Percentiles rank a stretch among this genome's conserved stretches.
phyloP scores from a whole-genome alignment of 495 filamentous ascomycete species.

The Aspergillus sclerotiicarbonarius region DNA sequence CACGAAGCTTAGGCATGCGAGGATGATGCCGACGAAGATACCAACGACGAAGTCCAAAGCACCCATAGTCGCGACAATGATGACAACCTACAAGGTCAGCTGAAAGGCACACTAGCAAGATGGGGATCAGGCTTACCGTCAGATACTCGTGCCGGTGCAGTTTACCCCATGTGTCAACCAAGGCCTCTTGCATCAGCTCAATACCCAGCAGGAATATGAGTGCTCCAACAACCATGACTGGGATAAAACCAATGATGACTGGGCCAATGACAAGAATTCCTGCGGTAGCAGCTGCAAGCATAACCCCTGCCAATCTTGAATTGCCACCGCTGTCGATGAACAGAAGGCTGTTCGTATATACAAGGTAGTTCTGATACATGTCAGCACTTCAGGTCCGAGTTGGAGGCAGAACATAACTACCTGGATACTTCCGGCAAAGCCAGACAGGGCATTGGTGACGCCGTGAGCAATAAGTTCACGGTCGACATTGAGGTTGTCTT shows the following conservation, averaged over 20 bases:
- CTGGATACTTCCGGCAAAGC: constrained; percentile 83
- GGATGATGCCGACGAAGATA: constrained; percentile 84
- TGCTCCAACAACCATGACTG: constrained; percentile 93
- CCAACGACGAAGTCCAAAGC: constrained; percentile 93
- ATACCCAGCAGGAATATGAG: constrained; percentile 93
- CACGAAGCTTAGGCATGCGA: constrained; percentile 87
- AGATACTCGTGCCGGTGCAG: constrained; percentile 82
- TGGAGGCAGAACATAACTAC: constrained; percentile 25
- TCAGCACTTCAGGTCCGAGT: neutral
- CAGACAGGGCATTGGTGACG: constrained; percentile 87
- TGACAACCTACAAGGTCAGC: constrained; percentile 60
- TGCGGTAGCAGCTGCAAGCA: constrained; percentile 77
- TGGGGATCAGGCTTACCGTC: constrained; percentile 54
- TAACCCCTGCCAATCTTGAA: constrained; percentile 79
- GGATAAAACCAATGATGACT: constrained; percentile 85
- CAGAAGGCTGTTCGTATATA: constrained; percentile 93
- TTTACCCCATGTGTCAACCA: constrained; percentile 85
- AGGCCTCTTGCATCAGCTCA: constrained; percentile 81
- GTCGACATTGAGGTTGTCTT: constrained; percentile 88
- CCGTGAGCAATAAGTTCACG: constrained; percentile 92
- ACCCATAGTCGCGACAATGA: constrained; percentile 95
- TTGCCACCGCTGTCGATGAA: constrained; percentile 90
- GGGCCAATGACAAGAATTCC: constrained; percentile 83
- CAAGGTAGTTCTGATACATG: constrained; percentile 74
- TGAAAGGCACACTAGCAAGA: neutral